A percentile compares a stretch with the other conserved stretches of the same genome.
phyloP scores from a whole-genome alignment of 257 asterid species.

The Ajuga chamaepitys region DNA sequence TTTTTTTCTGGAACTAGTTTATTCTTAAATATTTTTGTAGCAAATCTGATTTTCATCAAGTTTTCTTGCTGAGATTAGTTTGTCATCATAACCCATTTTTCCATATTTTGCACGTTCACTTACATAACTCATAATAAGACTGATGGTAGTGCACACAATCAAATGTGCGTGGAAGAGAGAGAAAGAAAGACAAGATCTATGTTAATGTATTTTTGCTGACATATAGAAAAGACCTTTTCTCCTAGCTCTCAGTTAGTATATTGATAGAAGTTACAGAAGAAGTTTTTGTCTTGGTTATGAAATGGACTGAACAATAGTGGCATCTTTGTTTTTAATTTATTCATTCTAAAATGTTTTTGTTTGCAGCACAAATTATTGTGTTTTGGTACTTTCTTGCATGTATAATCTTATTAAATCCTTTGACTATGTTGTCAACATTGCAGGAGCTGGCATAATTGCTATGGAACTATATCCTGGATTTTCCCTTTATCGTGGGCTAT shows the following conservation, averaged over 20 bases:
- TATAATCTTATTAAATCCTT: not conserved
- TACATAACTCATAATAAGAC: too few species aligned
- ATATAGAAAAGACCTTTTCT: too few species aligned
- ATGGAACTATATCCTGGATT: slow-evolving; percentile 95
- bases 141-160: too few species aligned
- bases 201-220: too few species aligned
- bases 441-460: slow-evolving; percentile 76
- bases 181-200: too few species aligned
- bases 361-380: not conserved
- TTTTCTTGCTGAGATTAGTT: not conserved
- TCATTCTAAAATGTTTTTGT: not conserved
- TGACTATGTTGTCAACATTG: slow-evolving; percentile 20
- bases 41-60: not conserved
- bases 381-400: not conserved
- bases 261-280: not conserved
- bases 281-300: not conserved
- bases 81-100: too few species aligned
- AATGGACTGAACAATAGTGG: not conserved
- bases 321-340: too few species aligned
- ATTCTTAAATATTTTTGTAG: not conserved
- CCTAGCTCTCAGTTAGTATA: not conserved
- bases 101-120: not conserved
- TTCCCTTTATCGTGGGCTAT: slow-evolving; percentile 79
- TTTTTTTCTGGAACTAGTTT: not conserved
- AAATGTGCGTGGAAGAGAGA: too few species aligned